Evolutionary conservation across 768 basidiomycete genomes (phyloP).

Genomic region (Aureoboletus auriporus): DNA sequence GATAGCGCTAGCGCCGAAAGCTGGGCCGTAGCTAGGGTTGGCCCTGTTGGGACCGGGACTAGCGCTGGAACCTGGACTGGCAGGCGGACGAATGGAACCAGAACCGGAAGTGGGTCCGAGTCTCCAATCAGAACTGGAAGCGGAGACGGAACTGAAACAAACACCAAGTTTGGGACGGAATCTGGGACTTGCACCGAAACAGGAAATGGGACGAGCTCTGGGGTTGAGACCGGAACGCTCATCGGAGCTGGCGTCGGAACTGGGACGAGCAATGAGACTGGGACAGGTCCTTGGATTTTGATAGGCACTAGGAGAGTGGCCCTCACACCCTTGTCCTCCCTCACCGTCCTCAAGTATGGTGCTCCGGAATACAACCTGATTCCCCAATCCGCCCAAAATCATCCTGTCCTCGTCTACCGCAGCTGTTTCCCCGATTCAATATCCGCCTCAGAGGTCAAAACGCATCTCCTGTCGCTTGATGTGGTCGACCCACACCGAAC

Average conservation of each 20-base stretch:
- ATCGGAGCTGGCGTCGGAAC: background rate
- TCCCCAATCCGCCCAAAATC: slow-evolving; percentile 31
- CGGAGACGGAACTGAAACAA: background rate
- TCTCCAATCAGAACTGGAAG: background rate
- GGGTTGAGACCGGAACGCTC: background rate
- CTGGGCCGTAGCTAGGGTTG: background rate
- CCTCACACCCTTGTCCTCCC: slow-evolving; percentile 18
- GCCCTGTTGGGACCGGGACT: background rate
- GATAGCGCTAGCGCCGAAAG: background rate
- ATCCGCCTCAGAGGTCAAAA: slow-evolving; percentile 27
- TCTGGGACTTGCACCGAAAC: background rate
- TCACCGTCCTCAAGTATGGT: slow-evolving; percentile 28
- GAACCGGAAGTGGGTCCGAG: background rate
- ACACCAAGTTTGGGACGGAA: background rate
- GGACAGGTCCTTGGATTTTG: background rate
- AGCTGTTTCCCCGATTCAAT: slow-evolving; percentile 23
- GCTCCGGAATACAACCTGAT: slow-evolving; percentile 32
- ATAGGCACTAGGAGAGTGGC: background rate
- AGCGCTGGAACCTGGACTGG: background rate
- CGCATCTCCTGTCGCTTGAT: slow-evolving; percentile 31
- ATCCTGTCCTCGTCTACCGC: slow-evolving; percentile 38
- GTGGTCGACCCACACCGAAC: slow-evolving; percentile 39
- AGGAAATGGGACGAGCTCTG: too few relatives aligned
- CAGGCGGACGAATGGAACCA: background rate
- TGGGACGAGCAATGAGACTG: background rate